Evolutionary conservation across 192 early-diverging fungal genomes (phyloP).

Genomic region (Umbelopsis vinacea): DNA sequence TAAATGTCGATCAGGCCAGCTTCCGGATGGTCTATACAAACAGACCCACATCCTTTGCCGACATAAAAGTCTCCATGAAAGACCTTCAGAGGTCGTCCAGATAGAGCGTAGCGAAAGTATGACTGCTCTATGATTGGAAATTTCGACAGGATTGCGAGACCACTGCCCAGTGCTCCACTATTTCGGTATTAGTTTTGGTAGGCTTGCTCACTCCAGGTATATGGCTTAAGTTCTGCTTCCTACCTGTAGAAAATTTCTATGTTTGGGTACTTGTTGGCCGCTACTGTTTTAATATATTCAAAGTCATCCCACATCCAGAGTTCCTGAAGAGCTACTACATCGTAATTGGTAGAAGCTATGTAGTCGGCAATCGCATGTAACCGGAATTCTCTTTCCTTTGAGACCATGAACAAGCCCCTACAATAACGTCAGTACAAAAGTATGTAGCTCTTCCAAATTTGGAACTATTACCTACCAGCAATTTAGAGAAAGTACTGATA

Average conservation of each 20-base stretch:
- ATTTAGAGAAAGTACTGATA: constrained; percentile 52
- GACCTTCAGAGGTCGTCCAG: constrained; percentile 55
- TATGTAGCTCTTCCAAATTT: not conserved
- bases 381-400: constrained; percentile 50
- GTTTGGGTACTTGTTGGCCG: constrained; percentile 32
- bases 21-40: constrained; percentile 51
- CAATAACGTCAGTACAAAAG: not conserved
- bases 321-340: constrained; percentile 54
- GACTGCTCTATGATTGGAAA: constrained; percentile 49
- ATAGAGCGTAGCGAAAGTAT: constrained; percentile 49
- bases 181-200: not conserved
- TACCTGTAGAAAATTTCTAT: constrained; percentile 48
- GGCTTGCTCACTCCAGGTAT: too few species aligned
- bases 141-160: constrained; percentile 48
- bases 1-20: constrained; percentile 57
- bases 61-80: constrained; percentile 62
- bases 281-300: constrained; percentile 36
- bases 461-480: constrained; percentile 48
- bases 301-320: constrained; percentile 48
- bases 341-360: constrained; percentile 34
- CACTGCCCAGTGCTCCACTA: constrained; percentile 47
- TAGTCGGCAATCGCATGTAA: constrained; percentile 53
- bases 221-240: not conserved
- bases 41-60: constrained; percentile 56
- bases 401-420: constrained; percentile 51